phyloP scores from a whole-genome alignment of 164 flowering plant species.

The Litsea cubeba region DNA sequence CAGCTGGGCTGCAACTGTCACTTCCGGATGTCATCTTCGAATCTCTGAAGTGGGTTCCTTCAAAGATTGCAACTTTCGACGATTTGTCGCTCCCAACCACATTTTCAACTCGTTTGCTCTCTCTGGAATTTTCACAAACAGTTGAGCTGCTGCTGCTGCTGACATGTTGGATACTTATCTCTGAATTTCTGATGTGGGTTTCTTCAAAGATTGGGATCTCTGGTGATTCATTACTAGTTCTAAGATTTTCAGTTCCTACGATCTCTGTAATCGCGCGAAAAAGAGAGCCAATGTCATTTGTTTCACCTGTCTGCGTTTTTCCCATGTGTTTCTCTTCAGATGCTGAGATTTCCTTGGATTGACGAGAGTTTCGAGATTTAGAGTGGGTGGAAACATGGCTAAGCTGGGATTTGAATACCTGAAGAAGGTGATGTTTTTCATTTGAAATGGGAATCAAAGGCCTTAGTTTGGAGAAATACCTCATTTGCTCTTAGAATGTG shows the following conservation, averaged over 20 bases:
- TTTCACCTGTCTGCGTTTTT: conserved; percentile 14
- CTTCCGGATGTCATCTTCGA: neutral
- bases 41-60: neutral
- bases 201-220: conserved; percentile 22
- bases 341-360: neutral
- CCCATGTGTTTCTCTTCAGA: conserved; percentile 5
- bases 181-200: neutral
- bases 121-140: conserved; percentile 50
- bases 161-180: neutral
- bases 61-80: neutral
- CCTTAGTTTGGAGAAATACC: conserved; percentile 14
- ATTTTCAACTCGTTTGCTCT: conserved; percentile 14
- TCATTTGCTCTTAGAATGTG: conserved; percentile 11
- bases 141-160: conserved; percentile 26
- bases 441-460: conserved; percentile 7
- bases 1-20: neutral
- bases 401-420: neutral
- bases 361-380: conserved; percentile 7
- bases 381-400: conserved; percentile 8
- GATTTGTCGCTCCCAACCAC: neutral
- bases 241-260: conserved; percentile 36
- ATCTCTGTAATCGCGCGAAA: conserved; percentile 53
- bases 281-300: conserved; percentile 21
- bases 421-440: neutral
- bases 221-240: conserved; percentile 7